Base-by-base conservation (phyloP, 2,329 filamentous ascomycete genomes). In the Ophiostoma ulmi region DNA sequence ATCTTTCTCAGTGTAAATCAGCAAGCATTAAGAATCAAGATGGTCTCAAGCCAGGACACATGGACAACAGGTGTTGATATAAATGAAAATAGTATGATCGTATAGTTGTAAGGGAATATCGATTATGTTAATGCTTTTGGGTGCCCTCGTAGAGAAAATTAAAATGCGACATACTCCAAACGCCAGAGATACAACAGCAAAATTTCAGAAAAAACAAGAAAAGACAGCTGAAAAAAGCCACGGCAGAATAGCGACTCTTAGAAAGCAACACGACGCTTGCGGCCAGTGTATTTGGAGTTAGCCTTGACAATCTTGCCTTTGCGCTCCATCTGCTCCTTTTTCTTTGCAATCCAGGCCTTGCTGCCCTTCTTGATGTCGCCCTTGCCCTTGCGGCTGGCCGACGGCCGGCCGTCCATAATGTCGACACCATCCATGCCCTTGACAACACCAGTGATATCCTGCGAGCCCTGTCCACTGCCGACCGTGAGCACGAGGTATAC, bases 221-320 rank as follows among this genome's bases (percentile, higher is more conserved):
- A 11, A 38, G 20, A 64, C 14, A 22, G 35, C 7, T 13, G 36
- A 31, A 35, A 22, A 22, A 31, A 39, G 3, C 3, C 35, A 7
- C 20, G 8, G 61, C 20, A 65, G 63, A 5, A 68, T 22, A n/a
- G 14, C 26, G 22, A 17, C 7, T n/a, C 17, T 52, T 69, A 63
- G 97, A 79, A 97, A 97, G 88, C 88, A 70, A 90, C 83, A 72
- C 91, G 87, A 80, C 95, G 87, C 83, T 93, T 97, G 76, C 95
- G 85, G 39, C 94, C 95, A 0, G 94, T 98, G 79, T 97, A 99
- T 81, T 96, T 98, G 69, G 92, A 97, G 70, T 86, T 93, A 1
- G 89, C 83, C 84, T 98, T 98, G 75, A 98, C 94, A 38, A 98
- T 86, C 83, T 95, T 97, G 65, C 95, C 95, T 81, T 97, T 97